These are phyloP conservation scores for Raffaelea ambrosiae DNA, from an alignment of 2,329 filamentous ascomycete genomes.

Conservation along the genomic window DNA sequence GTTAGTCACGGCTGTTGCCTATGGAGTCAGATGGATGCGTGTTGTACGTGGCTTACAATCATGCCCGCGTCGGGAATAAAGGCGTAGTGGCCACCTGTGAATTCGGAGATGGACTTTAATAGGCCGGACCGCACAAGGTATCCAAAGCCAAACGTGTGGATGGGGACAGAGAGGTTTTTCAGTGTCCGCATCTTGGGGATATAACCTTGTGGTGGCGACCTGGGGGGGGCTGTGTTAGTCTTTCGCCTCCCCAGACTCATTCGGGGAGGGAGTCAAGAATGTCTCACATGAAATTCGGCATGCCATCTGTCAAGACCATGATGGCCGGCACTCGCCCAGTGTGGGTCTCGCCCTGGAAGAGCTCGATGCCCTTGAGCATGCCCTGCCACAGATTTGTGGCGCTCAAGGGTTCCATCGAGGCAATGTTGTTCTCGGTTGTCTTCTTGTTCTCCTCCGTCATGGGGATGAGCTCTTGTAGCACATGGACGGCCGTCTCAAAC, in stretches of 20 bases:
- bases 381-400: conserved; percentile 53
- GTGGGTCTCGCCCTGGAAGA: conserved; percentile 28
- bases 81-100: conserved; percentile 47
- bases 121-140: conserved; percentile 40
- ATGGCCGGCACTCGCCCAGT: conserved; percentile 34
- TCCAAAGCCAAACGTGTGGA: conserved; percentile 48
- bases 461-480: conserved; percentile 27
- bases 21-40: too few relatives aligned
- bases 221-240: background rate
- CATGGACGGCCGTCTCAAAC: conserved; percentile 33
- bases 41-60: conserved; percentile 38
- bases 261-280: background rate
- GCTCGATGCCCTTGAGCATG: conserved; percentile 37
- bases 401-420: conserved; percentile 26
- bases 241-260: too few relatives aligned
- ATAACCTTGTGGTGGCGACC: conserved; percentile 38
- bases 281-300: conserved; percentile 42
- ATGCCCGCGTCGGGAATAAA: conserved; percentile 56
- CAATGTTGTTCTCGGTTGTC: conserved; percentile 30
- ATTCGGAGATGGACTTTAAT: conserved; percentile 51
- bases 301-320: conserved; percentile 46
- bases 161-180: conserved; percentile 30
- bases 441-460: conserved; percentile 41
- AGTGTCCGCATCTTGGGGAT: conserved; percentile 41
- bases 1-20: too few relatives aligned